Conservation (phyloP, 1,139 yeast species). For the Arxiozyma slooffiae region DNA sequence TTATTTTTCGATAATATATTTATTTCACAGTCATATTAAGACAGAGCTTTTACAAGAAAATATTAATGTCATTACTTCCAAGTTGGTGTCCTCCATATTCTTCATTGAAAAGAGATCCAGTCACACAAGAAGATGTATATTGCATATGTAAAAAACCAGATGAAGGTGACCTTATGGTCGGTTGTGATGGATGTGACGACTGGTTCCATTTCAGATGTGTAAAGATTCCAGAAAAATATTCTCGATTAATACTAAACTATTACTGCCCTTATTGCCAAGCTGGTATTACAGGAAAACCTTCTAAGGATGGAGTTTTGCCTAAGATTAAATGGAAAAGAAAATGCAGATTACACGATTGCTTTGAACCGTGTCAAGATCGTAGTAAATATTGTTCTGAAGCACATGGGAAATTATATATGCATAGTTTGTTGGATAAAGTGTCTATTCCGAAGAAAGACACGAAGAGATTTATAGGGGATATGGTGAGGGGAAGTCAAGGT, state of each 20-base stretch:
- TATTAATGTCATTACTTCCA: slow-evolving; percentile 30
- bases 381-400: slow-evolving; percentile 70
- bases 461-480: slow-evolving; percentile 12
- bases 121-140: slow-evolving; percentile 50
- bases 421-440: slow-evolving; percentile 23
- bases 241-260: slow-evolving; percentile 52
- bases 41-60: not conserved
- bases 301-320: slow-evolving; percentile 22
- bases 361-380: slow-evolving; percentile 41
- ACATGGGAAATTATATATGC: slow-evolving; percentile 58
- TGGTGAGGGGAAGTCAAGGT: slow-evolving; percentile 14
- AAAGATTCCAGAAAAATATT: slow-evolving; percentile 44
- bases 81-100: slow-evolving; percentile 29
- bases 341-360: slow-evolving; percentile 57
- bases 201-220: slow-evolving; percentile 88
- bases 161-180: slow-evolving; percentile 75
- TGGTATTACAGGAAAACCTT: slow-evolving; percentile 34
- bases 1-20: not conserved
- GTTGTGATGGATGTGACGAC: slow-evolving; percentile 90
- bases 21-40: not conserved
- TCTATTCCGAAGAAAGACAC: slow-evolving; percentile 13
- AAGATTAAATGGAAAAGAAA: slow-evolving; percentile 60
- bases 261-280: slow-evolving; percentile 69
- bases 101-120: slow-evolving; percentile 19
- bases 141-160: slow-evolving; percentile 79